Percentiles rank a stretch among this genome's conserved stretches.
Evolutionary conservation across 1,284 basidiomycete species (phyloP).

Genomic region (Fomitopsis pinicola): DNA sequence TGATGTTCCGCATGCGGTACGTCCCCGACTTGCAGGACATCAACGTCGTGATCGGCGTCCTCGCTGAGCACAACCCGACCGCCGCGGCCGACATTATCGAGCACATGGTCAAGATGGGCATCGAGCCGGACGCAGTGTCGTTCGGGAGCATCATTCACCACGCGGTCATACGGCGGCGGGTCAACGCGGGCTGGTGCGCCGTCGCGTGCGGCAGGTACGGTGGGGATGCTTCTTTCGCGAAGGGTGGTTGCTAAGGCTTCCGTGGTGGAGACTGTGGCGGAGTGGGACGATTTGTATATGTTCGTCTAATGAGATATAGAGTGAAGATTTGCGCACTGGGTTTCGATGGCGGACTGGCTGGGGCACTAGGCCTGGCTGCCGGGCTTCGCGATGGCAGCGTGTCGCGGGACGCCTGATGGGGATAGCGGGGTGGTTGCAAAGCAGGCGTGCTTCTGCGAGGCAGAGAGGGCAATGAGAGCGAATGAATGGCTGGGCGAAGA

Average conservation of each 20-base stretch:
- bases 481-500: neutral
- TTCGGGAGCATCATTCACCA: slow-evolving; percentile 59
- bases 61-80: slow-evolving; percentile 46
- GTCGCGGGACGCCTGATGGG: neutral
- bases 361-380: neutral
- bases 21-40: slow-evolving; percentile 58
- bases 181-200: neutral
- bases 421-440: neutral
- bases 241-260: neutral
- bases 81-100: slow-evolving; percentile 42
- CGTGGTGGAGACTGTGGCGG: neutral
- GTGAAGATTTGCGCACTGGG: slow-evolving; percentile 1
- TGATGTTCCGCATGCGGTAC: slow-evolving; percentile 43
- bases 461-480: too few species aligned
- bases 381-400: neutral
- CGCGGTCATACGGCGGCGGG: slow-evolving; percentile 32
- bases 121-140: slow-evolving; percentile 47
- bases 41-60: slow-evolving; percentile 53
- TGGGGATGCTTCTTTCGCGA: neutral
- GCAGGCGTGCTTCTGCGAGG: neutral
- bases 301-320: slow-evolving; percentile 2
- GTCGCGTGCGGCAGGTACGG: neutral
- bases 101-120: slow-evolving; percentile 42
- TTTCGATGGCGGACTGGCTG: neutral
- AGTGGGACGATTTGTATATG: neutral